Conservation (phyloP, 1,284 basidiomycete genomes). For the Kalmanozyma brasiliensis region DNA sequence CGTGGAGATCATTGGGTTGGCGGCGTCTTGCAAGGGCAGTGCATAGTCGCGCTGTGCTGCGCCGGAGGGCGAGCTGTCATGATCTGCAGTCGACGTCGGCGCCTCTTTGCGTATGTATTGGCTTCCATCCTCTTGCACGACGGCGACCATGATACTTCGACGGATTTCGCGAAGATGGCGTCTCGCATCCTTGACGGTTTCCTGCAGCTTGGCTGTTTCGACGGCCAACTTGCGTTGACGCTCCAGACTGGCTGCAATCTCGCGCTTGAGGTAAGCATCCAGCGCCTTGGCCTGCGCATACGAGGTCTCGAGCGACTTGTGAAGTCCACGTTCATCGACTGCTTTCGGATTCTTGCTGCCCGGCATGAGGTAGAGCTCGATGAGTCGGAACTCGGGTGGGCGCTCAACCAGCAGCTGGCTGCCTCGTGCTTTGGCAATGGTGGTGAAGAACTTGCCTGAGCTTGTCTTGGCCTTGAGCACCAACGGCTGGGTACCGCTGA, state of each 20-base stretch:
- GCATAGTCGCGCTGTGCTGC: slow-evolving; percentile 3
- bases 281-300: slow-evolving; percentile 51
- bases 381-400: slow-evolving; percentile 43
- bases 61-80: neutral
- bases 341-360: slow-evolving; percentile 41
- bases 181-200: slow-evolving; percentile 12
- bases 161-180: slow-evolving; percentile 24
- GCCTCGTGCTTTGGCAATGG: slow-evolving; percentile 49
- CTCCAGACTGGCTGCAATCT: slow-evolving; percentile 41
- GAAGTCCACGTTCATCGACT: slow-evolving; percentile 43
- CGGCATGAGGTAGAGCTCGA: slow-evolving; percentile 55
- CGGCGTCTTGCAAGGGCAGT: slow-evolving; percentile 20
- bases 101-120: neutral
- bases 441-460: slow-evolving; percentile 55
- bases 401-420: slow-evolving; percentile 48
- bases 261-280: slow-evolving; percentile 40
- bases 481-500: slow-evolving; percentile 35
- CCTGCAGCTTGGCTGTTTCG: slow-evolving; percentile 25
- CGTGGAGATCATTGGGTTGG: slow-evolving; percentile 41
- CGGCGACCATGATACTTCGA: slow-evolving; percentile 22
- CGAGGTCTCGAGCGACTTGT: slow-evolving; percentile 52
- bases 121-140: slow-evolving; percentile 14
- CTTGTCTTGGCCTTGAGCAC: slow-evolving; percentile 52
- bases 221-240: slow-evolving; percentile 37
- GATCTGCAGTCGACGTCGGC: no score